Evolutionary conservation across 495 filamentous ascomycete species (phyloP), one percentile per base, ranked within the genome.

Genomic region (Xeromyces bisporus): DNA sequence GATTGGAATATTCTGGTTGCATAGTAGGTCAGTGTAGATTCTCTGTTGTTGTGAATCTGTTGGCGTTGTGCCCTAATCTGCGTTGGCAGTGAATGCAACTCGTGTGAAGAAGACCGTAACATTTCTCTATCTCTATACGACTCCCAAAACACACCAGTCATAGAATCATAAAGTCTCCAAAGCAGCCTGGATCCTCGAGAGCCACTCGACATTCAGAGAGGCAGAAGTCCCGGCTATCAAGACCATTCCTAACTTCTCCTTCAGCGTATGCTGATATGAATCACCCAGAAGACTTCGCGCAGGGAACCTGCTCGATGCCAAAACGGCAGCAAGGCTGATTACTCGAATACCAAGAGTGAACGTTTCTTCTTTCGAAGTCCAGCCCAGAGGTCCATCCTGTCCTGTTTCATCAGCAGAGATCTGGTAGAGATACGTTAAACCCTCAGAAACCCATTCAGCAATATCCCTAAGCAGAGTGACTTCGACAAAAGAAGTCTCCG

Each of bases 281-380:
- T 37, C 37, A 7, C 11, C 11, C 32, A 58, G 23, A 24, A 43
- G 48, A 34, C 32, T 34, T 7, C 43, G 56, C 25, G 37, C 57
- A 23, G 23, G 42, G 29, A 54, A 53, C 0, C 28, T 49, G 7
- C 54, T 51, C 3, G 68, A 69, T 10, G 50, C 51, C 13, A 71
- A 43, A 26, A 73, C 37, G 13, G 43, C 42, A 1, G 54, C 48
- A 23, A 61, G 41, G 6, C 36, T 42, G 32, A 62, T 51, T 7
- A 85, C 40, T 8, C 75, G 57, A 28, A 75, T 61, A 15, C 71
- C 76, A 23, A 84, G 51, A 0, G 69, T 63, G 45, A 82, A 89
- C 1, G 73, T 66, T 36, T 80, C 71, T 9, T 78, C 67, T 39
- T 77, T 78, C 3, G 74, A 70, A 2, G 67, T 68, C 79, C 76